Evolutionary conservation across 108 stramenopile genomes (phyloP), one percentile per base, ranked within the genome.

Genomic region (Cyclotella baltica): DNA sequence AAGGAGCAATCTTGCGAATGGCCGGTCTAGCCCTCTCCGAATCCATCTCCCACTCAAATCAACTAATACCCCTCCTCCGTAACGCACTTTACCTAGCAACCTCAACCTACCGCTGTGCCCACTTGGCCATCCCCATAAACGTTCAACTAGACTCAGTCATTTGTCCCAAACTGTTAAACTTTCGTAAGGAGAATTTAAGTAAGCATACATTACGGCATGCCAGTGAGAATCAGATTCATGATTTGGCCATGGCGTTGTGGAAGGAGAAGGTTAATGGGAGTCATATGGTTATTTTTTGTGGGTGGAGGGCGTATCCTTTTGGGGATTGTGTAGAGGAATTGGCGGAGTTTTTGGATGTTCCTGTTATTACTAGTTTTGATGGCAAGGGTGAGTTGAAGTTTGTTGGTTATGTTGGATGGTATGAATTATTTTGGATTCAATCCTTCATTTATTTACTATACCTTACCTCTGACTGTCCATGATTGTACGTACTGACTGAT

Each of bases 101-200:
- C 10, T 47, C 84, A 1, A 28, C 53, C 19, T 58, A 75, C n/a
- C 75, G 83, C 0, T 87, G 86, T 67, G 75, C 75, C 8, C 86
- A 87, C 56, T 48, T 87, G 37, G 86, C 86, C 37, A 62, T 87
- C 11, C 83, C 83, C 2, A 74, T 84, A 37, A 79, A 87, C 37
- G 75, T 87, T 15, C 86, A 84, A 61, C 69, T 68, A 4, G 75
- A 34, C 1, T 43, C 79, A 2, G 68, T 74, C 55, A 52, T 62
- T 33, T 33, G 27, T 47, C 57, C 57, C n/a, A 75, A 47, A 20
- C 48, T 81, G 52, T 51, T 85, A 67, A 61, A 76, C 46, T 76
- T 76, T 62, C 67, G 67, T 23, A 25, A 36, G 0, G 76, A 67
- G n/a, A 76, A 78, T 68, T 3, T 80, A 37, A 27, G 56, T 63